Conservation (phyloP, 805 yeast species). For the Zygosaccharomyces siamensis region DNA sequence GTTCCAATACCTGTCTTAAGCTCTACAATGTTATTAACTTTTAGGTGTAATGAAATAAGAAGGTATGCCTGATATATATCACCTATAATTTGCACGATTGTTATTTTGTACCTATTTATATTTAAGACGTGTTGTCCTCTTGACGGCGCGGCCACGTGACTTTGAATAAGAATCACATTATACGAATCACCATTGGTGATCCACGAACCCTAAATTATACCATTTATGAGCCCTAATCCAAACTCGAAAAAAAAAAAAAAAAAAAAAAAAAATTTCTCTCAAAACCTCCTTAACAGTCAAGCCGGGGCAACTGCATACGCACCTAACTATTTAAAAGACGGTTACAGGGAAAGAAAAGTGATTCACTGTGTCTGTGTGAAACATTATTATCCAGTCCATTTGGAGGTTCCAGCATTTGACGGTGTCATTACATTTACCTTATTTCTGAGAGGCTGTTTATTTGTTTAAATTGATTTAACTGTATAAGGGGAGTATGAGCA, state of each 20-base stretch:
- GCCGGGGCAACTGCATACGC: slow-evolving; percentile 1
- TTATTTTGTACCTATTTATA: background rate
- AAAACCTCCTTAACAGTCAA: slow-evolving; percentile 1
- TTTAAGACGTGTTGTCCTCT: no score
- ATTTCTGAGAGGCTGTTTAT: background rate
- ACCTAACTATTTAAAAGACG: background rate
- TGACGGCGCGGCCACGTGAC: no score
- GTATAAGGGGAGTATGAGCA: background rate
- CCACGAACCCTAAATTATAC: background rate
- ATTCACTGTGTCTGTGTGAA: background rate
- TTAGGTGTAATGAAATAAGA: background rate
- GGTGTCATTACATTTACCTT: no score
- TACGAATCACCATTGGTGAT: background rate
- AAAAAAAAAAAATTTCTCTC: slow-evolving; percentile 6
- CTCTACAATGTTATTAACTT: no score
- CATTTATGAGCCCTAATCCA: background rate
- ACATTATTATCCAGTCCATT: no score
- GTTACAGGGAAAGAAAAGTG: background rate
- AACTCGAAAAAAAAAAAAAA: background rate
- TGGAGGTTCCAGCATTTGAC: no score
- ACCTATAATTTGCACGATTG: background rate
- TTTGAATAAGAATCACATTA: no score
- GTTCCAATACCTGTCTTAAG: no score
- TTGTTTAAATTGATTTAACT: background rate
- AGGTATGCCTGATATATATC: background rate